Evolutionary conservation across 306 rosid species (phyloP).

Genomic region (Oxytropis ochrocephala): DNA sequence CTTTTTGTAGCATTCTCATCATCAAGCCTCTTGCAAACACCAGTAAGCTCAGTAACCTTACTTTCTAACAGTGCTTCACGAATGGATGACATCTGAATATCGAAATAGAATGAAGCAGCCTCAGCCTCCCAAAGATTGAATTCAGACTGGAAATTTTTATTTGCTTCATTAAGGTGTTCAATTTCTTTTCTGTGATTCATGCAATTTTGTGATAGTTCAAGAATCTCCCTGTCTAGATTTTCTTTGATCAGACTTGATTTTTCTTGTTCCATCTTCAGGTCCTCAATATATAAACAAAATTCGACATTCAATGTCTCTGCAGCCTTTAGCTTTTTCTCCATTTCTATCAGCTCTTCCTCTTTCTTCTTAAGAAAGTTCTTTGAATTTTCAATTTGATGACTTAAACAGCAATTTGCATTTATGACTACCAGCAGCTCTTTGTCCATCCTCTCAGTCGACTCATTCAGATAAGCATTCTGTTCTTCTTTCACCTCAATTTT

Average conservation of each 20-base stretch:
- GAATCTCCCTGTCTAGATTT: constrained; percentile 44
- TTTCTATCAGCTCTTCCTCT: constrained; percentile 52
- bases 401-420: constrained; percentile 38
- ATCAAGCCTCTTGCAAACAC: constrained; percentile 55
- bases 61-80: constrained; percentile 65
- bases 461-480: constrained; percentile 45
- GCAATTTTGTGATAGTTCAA: constrained; percentile 47
- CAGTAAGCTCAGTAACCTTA: constrained; percentile 64
- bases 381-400: constrained; percentile 37
- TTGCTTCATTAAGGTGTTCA: constrained; percentile 47
- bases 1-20: constrained; percentile 54
- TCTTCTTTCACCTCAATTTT: constrained; percentile 44
- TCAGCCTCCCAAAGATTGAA: constrained; percentile 78
- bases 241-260: constrained; percentile 38
- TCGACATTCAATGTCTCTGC: constrained; percentile 40
- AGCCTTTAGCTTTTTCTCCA: constrained; percentile 42
- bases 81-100: constrained; percentile 68
- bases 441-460: constrained; percentile 43
- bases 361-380: constrained; percentile 42
- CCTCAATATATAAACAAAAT: constrained; percentile 37
- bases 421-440: constrained; percentile 48
- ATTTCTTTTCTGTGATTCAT: constrained; percentile 45
- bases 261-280: constrained; percentile 52
- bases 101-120: constrained; percentile 71
- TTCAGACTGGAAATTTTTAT: constrained; percentile 38